A percentile compares a stretch with the other conserved stretches of the same genome.
These are phyloP conservation scores for Pyrenochaeta sp. DNA, from an alignment of 2,329 filamentous ascomycete species.

Conservation along the genomic window DNA sequence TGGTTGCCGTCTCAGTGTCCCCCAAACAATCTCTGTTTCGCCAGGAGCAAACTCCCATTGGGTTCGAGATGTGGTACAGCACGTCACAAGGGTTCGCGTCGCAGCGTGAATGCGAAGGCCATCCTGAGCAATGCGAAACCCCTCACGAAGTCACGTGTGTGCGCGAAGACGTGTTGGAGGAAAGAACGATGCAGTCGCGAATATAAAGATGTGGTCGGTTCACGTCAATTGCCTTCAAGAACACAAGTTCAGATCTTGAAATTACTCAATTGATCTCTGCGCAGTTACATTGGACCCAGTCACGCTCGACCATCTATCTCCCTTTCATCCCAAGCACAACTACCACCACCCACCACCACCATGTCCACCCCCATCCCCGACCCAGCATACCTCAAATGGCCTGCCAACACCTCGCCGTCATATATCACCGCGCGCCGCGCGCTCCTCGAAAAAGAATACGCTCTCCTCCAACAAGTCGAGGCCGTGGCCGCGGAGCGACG, in stretches of 20 bases:
- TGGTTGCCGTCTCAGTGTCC: background rate
- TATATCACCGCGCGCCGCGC: slow-evolving; percentile 16
- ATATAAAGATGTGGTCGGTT: no score
- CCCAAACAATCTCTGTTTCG: background rate
- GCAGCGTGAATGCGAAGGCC: no score
- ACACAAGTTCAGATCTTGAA: no score
- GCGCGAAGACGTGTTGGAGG: no score
- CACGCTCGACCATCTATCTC: no score
- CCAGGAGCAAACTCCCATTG: background rate
- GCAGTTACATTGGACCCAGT: no score
- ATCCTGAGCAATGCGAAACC: no score
- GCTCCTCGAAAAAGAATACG: slow-evolving; percentile 13
- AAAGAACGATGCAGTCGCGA: background rate
- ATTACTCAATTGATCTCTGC: no score
- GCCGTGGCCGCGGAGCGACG: slow-evolving; percentile 15
- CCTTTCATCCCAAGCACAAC: background rate
- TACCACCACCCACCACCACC: background rate
- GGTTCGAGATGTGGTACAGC: background rate
- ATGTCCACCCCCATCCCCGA: background rate
- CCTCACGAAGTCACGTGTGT: no score
- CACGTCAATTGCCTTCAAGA: no score
- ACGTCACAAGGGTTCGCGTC: background rate
- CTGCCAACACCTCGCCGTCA: slow-evolving; percentile 7
- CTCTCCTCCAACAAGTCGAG: slow-evolving; percentile 5
- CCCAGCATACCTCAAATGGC: slow-evolving; percentile 13